Percentiles rank a stretch among this genome's conserved stretches.
Conservation (phyloP, 192 early-diverging fungal genomes). For the Coemansia sp. region DNA sequence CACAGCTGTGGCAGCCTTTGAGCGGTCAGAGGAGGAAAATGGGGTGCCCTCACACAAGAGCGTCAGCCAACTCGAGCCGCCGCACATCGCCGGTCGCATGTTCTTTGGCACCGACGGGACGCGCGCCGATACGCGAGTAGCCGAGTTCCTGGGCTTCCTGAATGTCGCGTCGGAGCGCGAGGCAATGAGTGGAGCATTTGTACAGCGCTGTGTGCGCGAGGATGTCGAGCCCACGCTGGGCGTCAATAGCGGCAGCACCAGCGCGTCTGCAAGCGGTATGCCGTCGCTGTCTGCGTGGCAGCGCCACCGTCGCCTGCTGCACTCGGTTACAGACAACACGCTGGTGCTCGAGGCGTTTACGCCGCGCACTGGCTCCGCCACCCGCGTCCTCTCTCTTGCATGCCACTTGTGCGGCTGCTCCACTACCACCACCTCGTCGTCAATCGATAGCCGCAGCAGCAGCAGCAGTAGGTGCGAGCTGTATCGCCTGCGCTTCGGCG, state of each 20-base stretch:
- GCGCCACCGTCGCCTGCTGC: conserved; percentile 38
- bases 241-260: neutral
- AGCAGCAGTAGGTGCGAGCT: conserved; percentile 2
- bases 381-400: conserved; percentile 36
- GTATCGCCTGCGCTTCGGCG: conserved; percentile 47
- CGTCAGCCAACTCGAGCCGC: neutral
- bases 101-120: conserved; percentile 44
- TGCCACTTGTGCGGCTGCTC: conserved; percentile 49
- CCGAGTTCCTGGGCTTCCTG: conserved; percentile 45
- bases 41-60: too few relatives aligned
- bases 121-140: conserved; percentile 39
- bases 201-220: conserved; percentile 52
- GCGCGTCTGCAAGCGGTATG: conserved; percentile 11
- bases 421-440: conserved; percentile 5
- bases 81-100: conserved; percentile 33
- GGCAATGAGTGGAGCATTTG: conserved; percentile 27
- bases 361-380: conserved; percentile 17
- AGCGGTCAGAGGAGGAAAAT: conserved; percentile 20
- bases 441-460: neutral
- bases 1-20: conserved; percentile 26
- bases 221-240: conserved; percentile 44
- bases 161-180: conserved; percentile 41
- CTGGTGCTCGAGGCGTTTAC: conserved; percentile 43
- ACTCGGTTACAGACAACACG: conserved; percentile 42
- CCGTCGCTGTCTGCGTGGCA: conserved; percentile 41